These are phyloP conservation scores for Chalciporus piperatus DNA, from an alignment of 768 basidiomycete genomes.

Conservation along the genomic window DNA sequence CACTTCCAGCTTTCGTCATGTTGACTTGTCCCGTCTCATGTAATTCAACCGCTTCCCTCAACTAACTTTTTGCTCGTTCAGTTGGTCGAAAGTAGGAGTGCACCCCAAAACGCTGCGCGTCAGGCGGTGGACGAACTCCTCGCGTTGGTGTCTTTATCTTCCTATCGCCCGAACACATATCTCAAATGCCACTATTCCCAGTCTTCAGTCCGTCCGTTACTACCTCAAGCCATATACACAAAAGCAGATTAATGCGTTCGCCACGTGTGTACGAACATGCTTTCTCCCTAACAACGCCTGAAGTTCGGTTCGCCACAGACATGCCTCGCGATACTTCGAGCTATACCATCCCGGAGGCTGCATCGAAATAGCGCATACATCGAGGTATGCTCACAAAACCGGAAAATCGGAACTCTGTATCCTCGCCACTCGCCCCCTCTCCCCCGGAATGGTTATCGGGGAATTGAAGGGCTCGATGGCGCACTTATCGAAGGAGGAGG, in stretches of 20 bases:
- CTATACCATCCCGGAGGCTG: conserved; percentile 79
- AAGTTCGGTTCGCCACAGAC: conserved; percentile 45
- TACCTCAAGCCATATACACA: conserved; percentile 73
- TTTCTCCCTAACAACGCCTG: conserved; percentile 25
- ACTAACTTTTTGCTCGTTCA: conserved; percentile 28
- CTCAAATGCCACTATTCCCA: conserved; percentile 32
- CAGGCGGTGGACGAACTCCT: conserved; percentile 78
- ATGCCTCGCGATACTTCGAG: conserved; percentile 87
- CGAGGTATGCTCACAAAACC: conserved; percentile 81
- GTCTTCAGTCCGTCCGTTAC: conserved; percentile 72
- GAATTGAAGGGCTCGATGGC: conserved; percentile 92
- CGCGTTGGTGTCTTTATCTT: conserved; percentile 48
- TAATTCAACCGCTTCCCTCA: conserved; percentile 22
- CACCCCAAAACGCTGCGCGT: conserved; percentile 56
- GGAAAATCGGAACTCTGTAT: conserved; percentile 90
- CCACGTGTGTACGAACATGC: conserved; percentile 65
- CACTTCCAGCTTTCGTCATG: conserved; percentile 23
- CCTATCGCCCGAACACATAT: conserved; percentile 8
- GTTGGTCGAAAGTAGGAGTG: conserved; percentile 59
- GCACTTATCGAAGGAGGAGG: conserved; percentile 80
- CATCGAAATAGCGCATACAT: conserved; percentile 88
- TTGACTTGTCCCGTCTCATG: conserved; percentile 25
- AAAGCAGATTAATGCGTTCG: conserved; percentile 88
- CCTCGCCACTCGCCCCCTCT: conserved; percentile 70
- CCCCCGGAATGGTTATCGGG: conserved; percentile 69